Percentiles rank a stretch among this genome's conserved stretches.
Evolutionary conservation across 768 basidiomycete species (phyloP).

Genomic region (Mycena rebaudengoi): DNA sequence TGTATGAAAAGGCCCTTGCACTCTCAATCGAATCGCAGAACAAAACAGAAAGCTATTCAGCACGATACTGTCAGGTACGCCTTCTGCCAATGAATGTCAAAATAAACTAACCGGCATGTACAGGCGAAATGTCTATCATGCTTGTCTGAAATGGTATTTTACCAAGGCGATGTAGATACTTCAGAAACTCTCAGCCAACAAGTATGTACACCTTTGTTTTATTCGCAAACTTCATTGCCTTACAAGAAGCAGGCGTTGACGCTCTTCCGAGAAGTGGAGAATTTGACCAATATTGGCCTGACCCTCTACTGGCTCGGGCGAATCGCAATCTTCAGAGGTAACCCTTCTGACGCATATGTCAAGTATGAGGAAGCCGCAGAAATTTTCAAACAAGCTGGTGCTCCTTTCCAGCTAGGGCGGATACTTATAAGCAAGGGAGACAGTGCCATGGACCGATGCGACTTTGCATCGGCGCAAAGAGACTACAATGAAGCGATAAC

Average conservation of each 20-base stretch:
- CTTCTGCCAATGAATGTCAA: background rate
- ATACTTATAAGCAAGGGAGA: conserved; percentile 22
- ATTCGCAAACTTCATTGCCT: background rate
- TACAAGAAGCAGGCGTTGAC: conserved; percentile 26
- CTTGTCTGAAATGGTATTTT: conserved; percentile 25
- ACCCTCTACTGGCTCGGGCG: conserved; percentile 16
- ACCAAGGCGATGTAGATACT: conserved; percentile 12
- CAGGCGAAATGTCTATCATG: conserved; percentile 25
- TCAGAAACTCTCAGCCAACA: conserved; percentile 17
- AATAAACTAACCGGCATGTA: background rate
- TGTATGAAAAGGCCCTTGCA: conserved; percentile 23
- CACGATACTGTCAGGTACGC: conserved; percentile 22
- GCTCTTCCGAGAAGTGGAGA: conserved; percentile 22
- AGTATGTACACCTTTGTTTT: background rate
- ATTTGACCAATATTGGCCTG: conserved; percentile 26
- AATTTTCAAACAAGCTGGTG: conserved; percentile 22
- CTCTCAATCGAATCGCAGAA: conserved; percentile 22
- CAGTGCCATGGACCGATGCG: conserved; percentile 16
- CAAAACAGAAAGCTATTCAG: too few species aligned
- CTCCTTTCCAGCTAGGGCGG: conserved; percentile 5
- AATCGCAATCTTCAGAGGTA: conserved; percentile 15
- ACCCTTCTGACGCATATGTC: conserved; percentile 19
- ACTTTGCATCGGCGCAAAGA: conserved; percentile 18
- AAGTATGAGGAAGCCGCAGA: conserved; percentile 21
- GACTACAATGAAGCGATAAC: conserved; percentile 13